phyloP scores from a whole-genome alignment of 352 stramenopile genomes.

The Globisporangium spiculum region DNA sequence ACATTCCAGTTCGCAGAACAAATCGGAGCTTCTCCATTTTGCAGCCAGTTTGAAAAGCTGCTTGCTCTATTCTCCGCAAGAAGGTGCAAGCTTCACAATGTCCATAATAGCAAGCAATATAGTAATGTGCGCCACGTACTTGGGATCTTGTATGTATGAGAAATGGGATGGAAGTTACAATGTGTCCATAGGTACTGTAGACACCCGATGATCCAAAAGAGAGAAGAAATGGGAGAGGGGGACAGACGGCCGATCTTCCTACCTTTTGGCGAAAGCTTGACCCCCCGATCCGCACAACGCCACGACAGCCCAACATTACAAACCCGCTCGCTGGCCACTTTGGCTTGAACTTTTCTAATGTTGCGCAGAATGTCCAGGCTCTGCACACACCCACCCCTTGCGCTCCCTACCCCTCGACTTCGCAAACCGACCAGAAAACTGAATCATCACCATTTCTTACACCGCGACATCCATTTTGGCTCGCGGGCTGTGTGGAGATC shows the following conservation, averaged over 20 bases:
- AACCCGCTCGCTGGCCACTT: background rate
- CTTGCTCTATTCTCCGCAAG: background rate
- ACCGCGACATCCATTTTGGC: background rate
- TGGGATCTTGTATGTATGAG: background rate
- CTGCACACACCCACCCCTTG: background rate
- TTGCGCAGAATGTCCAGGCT: background rate
- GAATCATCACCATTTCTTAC: conserved; percentile 21
- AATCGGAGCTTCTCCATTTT: background rate
- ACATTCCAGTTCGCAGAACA: background rate
- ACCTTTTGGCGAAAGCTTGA: conserved; percentile 7
- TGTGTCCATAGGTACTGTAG: background rate
- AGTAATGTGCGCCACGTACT: background rate
- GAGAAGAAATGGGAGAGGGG: conserved; percentile 3
- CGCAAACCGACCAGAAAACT: conserved; percentile 23
- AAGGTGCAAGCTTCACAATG: background rate
- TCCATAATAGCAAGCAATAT: background rate
- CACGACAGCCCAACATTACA: conserved; percentile 3
- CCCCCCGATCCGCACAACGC: conserved; percentile 2
- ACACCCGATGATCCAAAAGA: background rate
- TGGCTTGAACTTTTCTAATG: background rate
- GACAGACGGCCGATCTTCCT: conserved; percentile 4
- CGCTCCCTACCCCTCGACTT: background rate
- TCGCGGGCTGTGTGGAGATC: background rate
- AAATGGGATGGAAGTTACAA: background rate
- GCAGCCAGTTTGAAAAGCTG: background rate